Conservation (phyloP, 1,284 basidiomycete species). For the Kalmanozyma brasiliensis region DNA sequence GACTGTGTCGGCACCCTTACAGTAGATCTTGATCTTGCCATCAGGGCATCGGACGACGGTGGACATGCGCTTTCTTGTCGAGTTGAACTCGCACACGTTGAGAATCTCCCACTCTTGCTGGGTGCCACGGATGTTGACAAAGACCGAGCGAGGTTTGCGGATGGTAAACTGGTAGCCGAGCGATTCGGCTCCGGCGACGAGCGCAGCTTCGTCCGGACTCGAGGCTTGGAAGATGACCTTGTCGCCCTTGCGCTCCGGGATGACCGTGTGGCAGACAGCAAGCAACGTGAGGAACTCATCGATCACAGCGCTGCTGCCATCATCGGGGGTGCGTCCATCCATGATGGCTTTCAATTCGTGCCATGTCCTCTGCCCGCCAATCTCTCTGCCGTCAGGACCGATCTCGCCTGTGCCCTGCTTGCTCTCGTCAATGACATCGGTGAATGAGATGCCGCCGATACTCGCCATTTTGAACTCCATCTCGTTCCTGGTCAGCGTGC, state of each 20-base stretch:
- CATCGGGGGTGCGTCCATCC: conserved; percentile 69
- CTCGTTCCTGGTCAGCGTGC: conserved; percentile 92
- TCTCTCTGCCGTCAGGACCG: conserved; percentile 60
- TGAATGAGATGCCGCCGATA: conserved; percentile 87
- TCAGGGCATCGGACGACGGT: conserved; percentile 87
- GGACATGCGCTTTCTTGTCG: conserved; percentile 96
- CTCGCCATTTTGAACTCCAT: conserved; percentile 97
- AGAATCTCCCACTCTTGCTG: conserved; percentile 87
- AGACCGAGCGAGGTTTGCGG: conserved; percentile 94
- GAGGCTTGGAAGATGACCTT: conserved; percentile 86
- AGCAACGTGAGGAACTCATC: conserved; percentile 89
- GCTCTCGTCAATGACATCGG: conserved; percentile 85
- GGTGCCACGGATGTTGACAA: conserved; percentile 81
- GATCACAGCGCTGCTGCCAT: conserved; percentile 73
- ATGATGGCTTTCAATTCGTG: conserved; percentile 75
- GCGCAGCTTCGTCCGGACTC: conserved; percentile 96
- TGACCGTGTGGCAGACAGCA: conserved; percentile 98
- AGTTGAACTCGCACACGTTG: conserved; percentile 99
- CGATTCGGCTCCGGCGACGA: conserved; percentile 91
- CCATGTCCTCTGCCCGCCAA: conserved; percentile 79
- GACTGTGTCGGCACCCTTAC: conserved; percentile 98
- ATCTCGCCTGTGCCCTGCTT: conserved; percentile 73
- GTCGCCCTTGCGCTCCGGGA: conserved; percentile 82
- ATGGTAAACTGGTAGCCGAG: conserved; percentile 93
- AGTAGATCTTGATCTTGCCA: conserved; percentile 92